Evolutionary conservation across 441 rosid species (phyloP).

Genomic region (Brassica balearica): DNA sequence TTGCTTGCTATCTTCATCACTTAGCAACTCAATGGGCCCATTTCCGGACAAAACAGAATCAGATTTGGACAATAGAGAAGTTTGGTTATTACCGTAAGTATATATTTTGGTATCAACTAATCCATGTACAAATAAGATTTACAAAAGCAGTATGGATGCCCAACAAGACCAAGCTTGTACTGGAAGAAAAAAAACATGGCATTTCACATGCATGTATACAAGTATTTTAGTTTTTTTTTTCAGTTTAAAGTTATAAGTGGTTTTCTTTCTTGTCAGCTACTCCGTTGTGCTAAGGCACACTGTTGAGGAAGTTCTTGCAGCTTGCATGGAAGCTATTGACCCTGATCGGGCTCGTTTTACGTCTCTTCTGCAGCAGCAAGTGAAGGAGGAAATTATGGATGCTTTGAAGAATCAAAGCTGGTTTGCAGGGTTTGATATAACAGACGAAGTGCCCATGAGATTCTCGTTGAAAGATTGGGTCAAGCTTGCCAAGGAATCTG

Average conservation of each 20-base stretch:
- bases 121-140: slow-evolving; percentile 4
- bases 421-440: slow-evolving; percentile 86
- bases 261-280: slow-evolving; percentile 60
- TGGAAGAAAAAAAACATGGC: neutral
- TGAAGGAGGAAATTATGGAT: slow-evolving; percentile 71
- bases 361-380: slow-evolving; percentile 79
- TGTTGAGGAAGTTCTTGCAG: slow-evolving; percentile 92
- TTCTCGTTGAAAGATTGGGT: slow-evolving; percentile 79
- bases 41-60: slow-evolving; percentile 43
- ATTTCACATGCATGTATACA: slow-evolving; percentile 17
- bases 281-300: slow-evolving; percentile 96
- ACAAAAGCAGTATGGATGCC: neutral
- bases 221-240: slow-evolving; percentile 22
- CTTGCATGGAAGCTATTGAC: slow-evolving; percentile 87
- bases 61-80: slow-evolving; percentile 60
- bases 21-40: slow-evolving; percentile 45
- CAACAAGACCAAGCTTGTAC: neutral
- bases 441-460: slow-evolving; percentile 67
- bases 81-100: slow-evolving; percentile 91
- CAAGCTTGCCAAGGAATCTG: slow-evolving; percentile 65
- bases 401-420: slow-evolving; percentile 71
- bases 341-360: slow-evolving; percentile 85
- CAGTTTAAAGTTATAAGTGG: slow-evolving; percentile 2
- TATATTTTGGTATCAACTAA: slow-evolving; percentile 17
- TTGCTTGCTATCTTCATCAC: slow-evolving; percentile 74